A percentile compares a stretch with the other conserved stretches of the same genome.
Evolutionary conservation across 192 early-diverging fungal species (phyloP).

Genomic region (Entomortierella parvispora): DNA sequence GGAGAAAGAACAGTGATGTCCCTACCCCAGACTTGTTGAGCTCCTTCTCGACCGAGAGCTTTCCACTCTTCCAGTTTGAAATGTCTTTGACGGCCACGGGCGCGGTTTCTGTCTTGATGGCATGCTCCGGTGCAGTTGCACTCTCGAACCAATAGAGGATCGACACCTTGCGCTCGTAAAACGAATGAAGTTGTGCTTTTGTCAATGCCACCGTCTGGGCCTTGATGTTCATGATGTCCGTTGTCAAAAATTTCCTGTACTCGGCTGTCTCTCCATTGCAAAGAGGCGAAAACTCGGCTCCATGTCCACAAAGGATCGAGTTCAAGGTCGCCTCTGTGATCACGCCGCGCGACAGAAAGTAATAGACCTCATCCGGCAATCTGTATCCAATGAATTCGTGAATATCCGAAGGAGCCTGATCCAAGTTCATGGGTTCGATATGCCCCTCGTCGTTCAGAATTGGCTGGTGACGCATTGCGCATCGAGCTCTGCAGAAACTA

Average conservation of each 20-base stretch:
- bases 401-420: constrained; percentile 76
- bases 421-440: constrained; percentile 71
- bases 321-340: constrained; percentile 65
- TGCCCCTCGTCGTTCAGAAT: constrained; percentile 76
- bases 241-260: constrained; percentile 71
- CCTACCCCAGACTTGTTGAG: constrained; percentile 55
- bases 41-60: constrained; percentile 49
- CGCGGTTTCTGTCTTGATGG: constrained; percentile 66
- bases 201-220: constrained; percentile 66
- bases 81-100: constrained; percentile 46
- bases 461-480: constrained; percentile 76
- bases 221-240: constrained; percentile 66
- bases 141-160: constrained; percentile 69
- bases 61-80: constrained; percentile 52
- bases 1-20: constrained; percentile 5
- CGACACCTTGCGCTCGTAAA: constrained; percentile 74
- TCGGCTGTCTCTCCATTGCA: constrained; percentile 86
- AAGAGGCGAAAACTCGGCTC: constrained; percentile 76
- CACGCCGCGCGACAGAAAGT: constrained; percentile 72
- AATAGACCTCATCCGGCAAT: constrained; percentile 76
- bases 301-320: constrained; percentile 69
- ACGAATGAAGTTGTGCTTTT: constrained; percentile 68
- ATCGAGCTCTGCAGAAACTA: constrained; percentile 74
- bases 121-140: constrained; percentile 55
- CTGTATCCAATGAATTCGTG: constrained; percentile 86